These are phyloP conservation scores for Mycena chlorophos DNA, from an alignment of 768 basidiomycete genomes.

Conservation along the genomic window DNA sequence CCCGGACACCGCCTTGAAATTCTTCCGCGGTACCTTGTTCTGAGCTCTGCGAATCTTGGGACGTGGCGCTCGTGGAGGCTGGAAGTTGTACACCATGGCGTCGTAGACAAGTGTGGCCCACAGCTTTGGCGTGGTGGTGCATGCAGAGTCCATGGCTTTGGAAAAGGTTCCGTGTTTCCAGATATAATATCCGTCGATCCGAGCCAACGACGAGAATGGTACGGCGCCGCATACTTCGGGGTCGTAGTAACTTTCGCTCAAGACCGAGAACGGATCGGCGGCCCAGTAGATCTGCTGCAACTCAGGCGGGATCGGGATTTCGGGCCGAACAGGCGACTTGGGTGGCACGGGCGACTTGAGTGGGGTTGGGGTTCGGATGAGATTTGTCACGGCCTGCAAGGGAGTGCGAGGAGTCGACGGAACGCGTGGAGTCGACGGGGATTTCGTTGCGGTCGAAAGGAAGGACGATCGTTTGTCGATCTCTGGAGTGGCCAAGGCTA, in stretches of 20 bases:
- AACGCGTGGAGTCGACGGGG: too few species aligned
- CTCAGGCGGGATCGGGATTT: slow-evolving; percentile 7
- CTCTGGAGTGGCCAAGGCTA: slow-evolving; percentile 22
- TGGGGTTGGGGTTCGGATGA: slow-evolving; percentile 27
- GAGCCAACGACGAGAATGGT: neutral
- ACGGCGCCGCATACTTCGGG: slow-evolving; percentile 6
- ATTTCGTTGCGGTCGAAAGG: slow-evolving; percentile 23
- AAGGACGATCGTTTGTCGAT: slow-evolving; percentile 21
- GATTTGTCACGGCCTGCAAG: slow-evolving; percentile 25
- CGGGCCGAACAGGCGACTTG: neutral
- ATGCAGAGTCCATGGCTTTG: slow-evolving; percentile 11
- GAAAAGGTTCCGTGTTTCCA: slow-evolving; percentile 10
- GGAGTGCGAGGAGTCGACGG: slow-evolving; percentile 27
- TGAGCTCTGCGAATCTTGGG: neutral
- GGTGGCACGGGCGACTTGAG: slow-evolving; percentile 18
- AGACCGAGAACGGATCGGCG: slow-evolving; percentile 13
- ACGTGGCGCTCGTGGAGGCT: slow-evolving; percentile 1
- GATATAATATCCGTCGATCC: neutral
- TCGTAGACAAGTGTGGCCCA: slow-evolving; percentile 18
- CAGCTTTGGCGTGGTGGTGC: slow-evolving; percentile 8
- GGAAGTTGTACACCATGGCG: slow-evolving; percentile 19
- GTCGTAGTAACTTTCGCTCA: slow-evolving; percentile 8
- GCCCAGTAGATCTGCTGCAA: slow-evolving; percentile 16
- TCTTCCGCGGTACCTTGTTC: neutral
- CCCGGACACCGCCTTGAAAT: neutral